Base-by-base conservation (phyloP, 1,139 yeast species). In the Debaryomyces sp. region DNA sequence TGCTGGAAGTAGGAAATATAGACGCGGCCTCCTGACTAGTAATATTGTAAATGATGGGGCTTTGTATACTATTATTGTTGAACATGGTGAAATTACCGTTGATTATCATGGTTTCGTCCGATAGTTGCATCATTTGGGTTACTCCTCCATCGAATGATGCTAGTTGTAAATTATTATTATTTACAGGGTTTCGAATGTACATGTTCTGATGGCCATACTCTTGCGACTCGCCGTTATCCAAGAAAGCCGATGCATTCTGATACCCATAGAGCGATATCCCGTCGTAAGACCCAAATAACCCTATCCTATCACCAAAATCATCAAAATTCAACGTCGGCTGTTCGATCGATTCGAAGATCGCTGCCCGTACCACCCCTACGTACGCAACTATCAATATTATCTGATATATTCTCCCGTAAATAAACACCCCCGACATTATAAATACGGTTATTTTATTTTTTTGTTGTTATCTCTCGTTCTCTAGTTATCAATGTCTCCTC, bases 241-340 rank as follows among this genome's bases (percentile, higher is more conserved):
- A 58, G 41, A 62, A 61, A 18, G 65, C 51, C 18, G 78, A 66
- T 36, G 70, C 85, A 47, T 89, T 89, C 27, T 66, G 60, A 56
- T 77, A 83, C 33, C 73, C 60, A 65, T 85, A 85, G 46, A 75
- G 71, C 1, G 94, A 80, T 26, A 87, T 62, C 13, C 86, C 83
- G 50, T 81, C 79, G 57, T 82, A 87, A 37, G 76, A 69, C 8
- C 96, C 97, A 45, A 87, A 75, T 15, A 89, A 57, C 5, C 87
- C 85, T 44, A 89, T 67, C 49, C 73, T 60, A 17, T 71, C 68
- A 30, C 82, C 78, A 35, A 73, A 49, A 39, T 58, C 55, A 22
- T 56, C 50, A 49, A 66, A 74, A 46, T 71, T 60, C 24, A 77
- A 54, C 7, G 53, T 57, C 2, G 80, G 80, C 26, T 59, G 72